Base-by-base conservation (phyloP, 1,284 basidiomycete genomes). In the Ustilago lituana region DNA sequence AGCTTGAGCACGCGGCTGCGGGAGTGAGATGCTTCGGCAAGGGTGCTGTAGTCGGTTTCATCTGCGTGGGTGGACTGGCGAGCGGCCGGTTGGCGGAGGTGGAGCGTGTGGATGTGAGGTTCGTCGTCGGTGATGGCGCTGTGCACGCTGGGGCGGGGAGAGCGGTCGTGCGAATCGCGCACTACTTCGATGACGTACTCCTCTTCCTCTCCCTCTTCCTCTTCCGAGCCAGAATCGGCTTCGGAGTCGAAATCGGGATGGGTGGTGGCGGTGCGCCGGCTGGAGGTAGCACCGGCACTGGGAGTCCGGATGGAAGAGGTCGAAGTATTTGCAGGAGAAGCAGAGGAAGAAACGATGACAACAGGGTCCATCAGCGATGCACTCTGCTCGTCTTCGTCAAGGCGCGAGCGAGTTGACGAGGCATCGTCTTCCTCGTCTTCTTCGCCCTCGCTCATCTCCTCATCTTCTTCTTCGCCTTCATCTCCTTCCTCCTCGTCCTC, bases 1-100 rank as follows among this genome's bases (percentile, higher is more conserved):
- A 76, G 76, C 54, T 75, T 76, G 27, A 71, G 45, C 2, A 72
- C 64, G 11, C 76, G 74, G 24, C 58, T 62, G 41, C 61, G 61
- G 5, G 67, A 70, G 48, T 63, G 60, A 1, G 66, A 69, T 12
- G 56, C 56, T 23, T 69, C 66, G 27, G 17, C 66, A 5, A 32
- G 8, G 3, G 37, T 53, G 19, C 26, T 33, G 19, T 17, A 27
- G 24, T 29, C 19, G 4, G 22, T 37, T 19, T 27, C 26, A n/a
- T 33, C 39, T 5, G 27, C 43, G 44, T 33, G n/a, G 11, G 43
- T 19, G 4, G 31, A 26, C 12, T 20, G 37, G 20, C 40, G 33
- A 29, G 38, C 27, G 1, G 24, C 37, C 1, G 66, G 60, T 44
- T 69, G 66, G 6, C 60, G 59, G 0, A 71, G 59, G 27, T 57